Conservation (phyloP, 2,329 filamentous ascomycete species). For the Paracamarosporium sp. region DNA sequence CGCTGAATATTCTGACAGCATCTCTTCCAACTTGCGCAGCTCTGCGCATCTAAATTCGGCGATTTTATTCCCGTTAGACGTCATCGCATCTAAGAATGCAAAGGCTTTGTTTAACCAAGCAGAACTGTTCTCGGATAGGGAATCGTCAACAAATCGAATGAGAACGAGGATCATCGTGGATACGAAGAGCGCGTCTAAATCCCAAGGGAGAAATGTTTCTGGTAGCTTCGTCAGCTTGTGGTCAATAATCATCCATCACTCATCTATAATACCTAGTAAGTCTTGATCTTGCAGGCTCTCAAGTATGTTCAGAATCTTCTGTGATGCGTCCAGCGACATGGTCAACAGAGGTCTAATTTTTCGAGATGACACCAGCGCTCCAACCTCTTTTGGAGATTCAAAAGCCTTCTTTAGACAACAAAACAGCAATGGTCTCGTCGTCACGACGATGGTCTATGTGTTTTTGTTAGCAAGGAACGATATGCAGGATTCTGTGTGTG, state of each 20-base stretch:
- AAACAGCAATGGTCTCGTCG: slow-evolving; percentile 51
- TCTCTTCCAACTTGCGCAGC: slow-evolving; percentile 53
- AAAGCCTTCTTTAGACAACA: slow-evolving; percentile 50
- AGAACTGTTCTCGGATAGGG: slow-evolving; percentile 41
- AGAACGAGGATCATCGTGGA: slow-evolving; percentile 54
- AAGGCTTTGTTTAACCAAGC: slow-evolving; percentile 53
- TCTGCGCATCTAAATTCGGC: slow-evolving; percentile 55
- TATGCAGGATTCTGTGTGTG: too few relatives aligned
- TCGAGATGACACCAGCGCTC: slow-evolving; percentile 43
- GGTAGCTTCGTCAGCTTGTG: slow-evolving; percentile 1
- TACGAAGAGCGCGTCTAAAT: slow-evolving; percentile 54
- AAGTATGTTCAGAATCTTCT: slow-evolving; percentile 54
- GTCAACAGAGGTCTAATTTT: slow-evolving; percentile 49
- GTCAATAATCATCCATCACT: neutral
- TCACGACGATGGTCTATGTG: slow-evolving; percentile 50
- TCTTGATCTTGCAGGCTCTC: slow-evolving; percentile 54
- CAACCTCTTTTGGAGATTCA: slow-evolving; percentile 34
- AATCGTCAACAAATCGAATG: slow-evolving; percentile 38
- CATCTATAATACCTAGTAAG: slow-evolving; percentile 50
- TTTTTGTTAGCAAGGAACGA: neutral
- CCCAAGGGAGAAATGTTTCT: slow-evolving; percentile 60
- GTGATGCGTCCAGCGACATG: slow-evolving; percentile 53
- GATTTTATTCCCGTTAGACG: slow-evolving; percentile 54
- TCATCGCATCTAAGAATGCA: slow-evolving; percentile 56
- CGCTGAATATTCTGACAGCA: slow-evolving; percentile 41